Base-by-base conservation (phyloP, 805 yeast genomes). In the Kluyveromyces lactis region DNA sequence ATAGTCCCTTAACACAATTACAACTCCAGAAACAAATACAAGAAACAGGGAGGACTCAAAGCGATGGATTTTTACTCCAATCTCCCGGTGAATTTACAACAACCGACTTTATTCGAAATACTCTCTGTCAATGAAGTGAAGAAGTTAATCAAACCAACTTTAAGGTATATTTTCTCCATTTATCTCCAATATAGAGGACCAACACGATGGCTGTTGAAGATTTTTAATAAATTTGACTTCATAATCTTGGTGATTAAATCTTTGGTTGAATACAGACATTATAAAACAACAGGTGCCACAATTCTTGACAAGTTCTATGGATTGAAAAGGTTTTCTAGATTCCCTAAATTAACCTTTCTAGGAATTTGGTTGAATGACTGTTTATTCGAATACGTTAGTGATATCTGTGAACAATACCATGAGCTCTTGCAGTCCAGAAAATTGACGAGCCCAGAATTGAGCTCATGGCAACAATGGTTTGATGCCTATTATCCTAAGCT, bases 221-320 rank as follows among this genome's bases (percentile, higher is more conserved):
- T 86, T 19, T 77, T 82, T 50, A 65, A 68, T 32, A 87, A 83
- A 53, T 96, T 90, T 56, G 95, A 86, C 21, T 34, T 34, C 10
- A 5, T 34, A 27, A 81, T 81, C 49, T 56, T 81, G 3, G 42
- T 74, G 2, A 43, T 81, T 2, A 65, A 89, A 51, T 77, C 83
- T 0, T 42, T 72, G 3, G 63, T 90, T 1, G 97, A 92, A 58
- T 77, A 77, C 67, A 70, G 73, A 45, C 84, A 80, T 49, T 58
- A 90, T 36, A 72, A 66, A 38, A 67, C 68, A 36, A 84, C 92
- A 86, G 89, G 85, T 51, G 76, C 94, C 0, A 76, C 92, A 2
- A 86, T 90, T 52, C 86, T 95, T 0, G 97, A 90, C 58, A 83
- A 84, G 54, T 90, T 90, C 55, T 90, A 90, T 55, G 97, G 97